Conservation (phyloP, 2,329 filamentous ascomycete genomes). For the Acephala macrosclerotiorum region DNA sequence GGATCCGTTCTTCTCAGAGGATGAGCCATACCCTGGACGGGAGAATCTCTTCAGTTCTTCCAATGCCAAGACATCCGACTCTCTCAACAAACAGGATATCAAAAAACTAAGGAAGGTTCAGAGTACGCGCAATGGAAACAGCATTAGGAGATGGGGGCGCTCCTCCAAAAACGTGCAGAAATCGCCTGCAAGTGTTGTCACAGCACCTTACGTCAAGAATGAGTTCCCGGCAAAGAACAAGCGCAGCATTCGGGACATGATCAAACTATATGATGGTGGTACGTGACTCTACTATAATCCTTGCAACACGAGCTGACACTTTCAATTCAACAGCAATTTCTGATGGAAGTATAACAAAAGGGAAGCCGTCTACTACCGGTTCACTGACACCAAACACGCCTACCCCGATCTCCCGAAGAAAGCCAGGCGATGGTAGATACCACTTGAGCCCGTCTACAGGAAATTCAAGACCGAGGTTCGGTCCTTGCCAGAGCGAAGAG, state of each 20-base stretch:
- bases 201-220: constrained; percentile 18
- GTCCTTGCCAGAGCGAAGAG: neutral
- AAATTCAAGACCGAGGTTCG: constrained; percentile 10
- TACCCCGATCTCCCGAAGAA: constrained; percentile 8
- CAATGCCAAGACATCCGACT: neutral
- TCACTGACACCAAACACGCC: constrained; percentile 12
- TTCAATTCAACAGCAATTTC: constrained; percentile 25
- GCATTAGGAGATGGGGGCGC: neutral
- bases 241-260: constrained; percentile 36
- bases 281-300: constrained; percentile 1
- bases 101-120: constrained; percentile 13
- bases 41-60: constrained; percentile 9
- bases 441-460: constrained; percentile 20
- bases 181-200: constrained; percentile 13
- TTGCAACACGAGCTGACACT: neutral
- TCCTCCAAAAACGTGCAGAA: neutral
- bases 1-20: constrained; percentile 15
- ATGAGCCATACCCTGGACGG: constrained; percentile 6
- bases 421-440: constrained; percentile 7
- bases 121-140: constrained; percentile 9
- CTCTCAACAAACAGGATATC: constrained; percentile 2
- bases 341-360: constrained; percentile 18
- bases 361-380: constrained; percentile 12
- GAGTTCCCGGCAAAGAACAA: constrained; percentile 18
- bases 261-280: constrained; percentile 39